phyloP scores from a whole-genome alignment of 345 rosid species.

The Aquilaria malaccensis region DNA sequence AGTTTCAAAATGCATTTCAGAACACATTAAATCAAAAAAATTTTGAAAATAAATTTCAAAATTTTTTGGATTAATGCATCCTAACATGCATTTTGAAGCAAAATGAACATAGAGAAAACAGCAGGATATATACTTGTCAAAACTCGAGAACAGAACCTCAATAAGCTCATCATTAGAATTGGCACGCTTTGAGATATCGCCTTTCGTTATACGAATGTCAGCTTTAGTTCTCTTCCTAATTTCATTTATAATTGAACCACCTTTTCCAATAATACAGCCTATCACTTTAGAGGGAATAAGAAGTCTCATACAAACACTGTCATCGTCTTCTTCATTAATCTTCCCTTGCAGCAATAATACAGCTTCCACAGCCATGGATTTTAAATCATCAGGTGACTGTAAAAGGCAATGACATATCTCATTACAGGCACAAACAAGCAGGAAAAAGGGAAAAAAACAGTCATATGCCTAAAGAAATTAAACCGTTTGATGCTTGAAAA shows the following conservation, averaged over 20 bases:
- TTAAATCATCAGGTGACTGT: constrained; percentile 83
- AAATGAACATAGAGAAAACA: constrained; percentile 8
- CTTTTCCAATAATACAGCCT: constrained; percentile 91
- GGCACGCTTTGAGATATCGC: constrained; percentile 60
- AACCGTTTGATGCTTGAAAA: neutral
- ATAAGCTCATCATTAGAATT: constrained; percentile 73
- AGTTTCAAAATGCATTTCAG: too few relatives aligned
- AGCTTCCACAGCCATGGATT: constrained; percentile 96
- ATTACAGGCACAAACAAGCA: constrained; percentile 2
- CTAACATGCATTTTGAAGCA: neutral
- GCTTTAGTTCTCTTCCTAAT: constrained; percentile 83
- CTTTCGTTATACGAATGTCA: constrained; percentile 75
- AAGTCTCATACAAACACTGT: constrained; percentile 50
- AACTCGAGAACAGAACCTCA: constrained; percentile 44
- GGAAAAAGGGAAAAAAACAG: neutral
- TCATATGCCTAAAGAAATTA: neutral
- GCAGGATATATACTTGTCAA: neutral
- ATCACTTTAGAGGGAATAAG: constrained; percentile 86
- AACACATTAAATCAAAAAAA: too few relatives aligned
- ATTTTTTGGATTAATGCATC: neutral
- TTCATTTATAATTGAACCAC: constrained; percentile 87
- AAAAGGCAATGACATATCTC: constrained; percentile 4
- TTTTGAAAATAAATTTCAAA: neutral
- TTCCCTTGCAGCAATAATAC: constrained; percentile 76
- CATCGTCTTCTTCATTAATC: constrained; percentile 35